Evolutionary conservation across 1,284 basidiomycete genomes (phyloP).

Genomic region (Crepidotus sp.): DNA sequence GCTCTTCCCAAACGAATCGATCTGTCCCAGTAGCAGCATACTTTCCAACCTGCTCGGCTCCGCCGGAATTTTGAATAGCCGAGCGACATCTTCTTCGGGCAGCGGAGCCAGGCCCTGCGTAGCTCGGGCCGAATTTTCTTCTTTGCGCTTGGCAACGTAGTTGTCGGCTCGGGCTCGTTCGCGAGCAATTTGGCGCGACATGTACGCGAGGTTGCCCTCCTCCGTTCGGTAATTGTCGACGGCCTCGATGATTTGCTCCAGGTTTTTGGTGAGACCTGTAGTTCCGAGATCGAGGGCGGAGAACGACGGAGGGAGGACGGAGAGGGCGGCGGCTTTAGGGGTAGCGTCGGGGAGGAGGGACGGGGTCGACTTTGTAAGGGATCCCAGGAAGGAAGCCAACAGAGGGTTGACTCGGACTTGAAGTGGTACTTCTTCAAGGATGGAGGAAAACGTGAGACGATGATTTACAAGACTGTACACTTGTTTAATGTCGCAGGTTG

Average conservation of each 20-base stretch:
- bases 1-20: slow-evolving; percentile 76
- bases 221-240: slow-evolving; percentile 85
- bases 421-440: slow-evolving; percentile 87
- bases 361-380: slow-evolving; percentile 42
- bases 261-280: slow-evolving; percentile 51
- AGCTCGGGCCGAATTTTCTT: slow-evolving; percentile 80
- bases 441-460: slow-evolving; percentile 82
- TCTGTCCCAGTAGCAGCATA: slow-evolving; percentile 78
- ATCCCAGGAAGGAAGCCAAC: slow-evolving; percentile 77
- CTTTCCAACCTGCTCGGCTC: slow-evolving; percentile 91
- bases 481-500: slow-evolving; percentile 18
- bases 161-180: slow-evolving; percentile 81
- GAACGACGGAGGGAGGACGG: slow-evolving; percentile 46
- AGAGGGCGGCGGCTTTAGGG: slow-evolving; percentile 31
- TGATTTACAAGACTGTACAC: slow-evolving; percentile 69
- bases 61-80: slow-evolving; percentile 79
- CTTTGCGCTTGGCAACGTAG: slow-evolving; percentile 76
- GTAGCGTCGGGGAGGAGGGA: slow-evolving; percentile 29
- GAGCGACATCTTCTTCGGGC: slow-evolving; percentile 77
- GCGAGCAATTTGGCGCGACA: slow-evolving; percentile 84
- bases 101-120: slow-evolving; percentile 82
- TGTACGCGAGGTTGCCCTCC: slow-evolving; percentile 89
- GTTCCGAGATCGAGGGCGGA: slow-evolving; percentile 55
- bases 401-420: slow-evolving; percentile 84
- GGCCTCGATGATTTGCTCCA: slow-evolving; percentile 79